Conservation (phyloP, 345 rosid species). For the Arabidopsis thaliana region TAIR10.1 NC_003074.8:21238001-21238500, state of each 20-base stretch:
- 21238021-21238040: too few relatives aligned
- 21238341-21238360: constrained; percentile 5
- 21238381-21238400: neutral
- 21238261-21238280: neutral
- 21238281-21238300: neutral
- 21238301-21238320: constrained; percentile 1
- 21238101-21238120: neutral
- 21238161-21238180: neutral
- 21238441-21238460: neutral
- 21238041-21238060: neutral
- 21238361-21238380: neutral
- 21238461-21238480: neutral
- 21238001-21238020: neutral
- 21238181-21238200: neutral
- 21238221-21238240: too few relatives aligned
- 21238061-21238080: neutral
- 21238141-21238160: neutral
- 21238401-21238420: constrained; percentile 1
- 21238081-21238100: neutral
- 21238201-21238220: neutral
- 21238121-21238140: neutral
- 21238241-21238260: neutral
- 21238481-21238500: constrained; percentile 36
- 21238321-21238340: neutral
- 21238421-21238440: constrained; percentile 30